phyloP scores from a whole-genome alignment of 148 eudicot genomes.

The Heliosperma pusillum region DNA sequence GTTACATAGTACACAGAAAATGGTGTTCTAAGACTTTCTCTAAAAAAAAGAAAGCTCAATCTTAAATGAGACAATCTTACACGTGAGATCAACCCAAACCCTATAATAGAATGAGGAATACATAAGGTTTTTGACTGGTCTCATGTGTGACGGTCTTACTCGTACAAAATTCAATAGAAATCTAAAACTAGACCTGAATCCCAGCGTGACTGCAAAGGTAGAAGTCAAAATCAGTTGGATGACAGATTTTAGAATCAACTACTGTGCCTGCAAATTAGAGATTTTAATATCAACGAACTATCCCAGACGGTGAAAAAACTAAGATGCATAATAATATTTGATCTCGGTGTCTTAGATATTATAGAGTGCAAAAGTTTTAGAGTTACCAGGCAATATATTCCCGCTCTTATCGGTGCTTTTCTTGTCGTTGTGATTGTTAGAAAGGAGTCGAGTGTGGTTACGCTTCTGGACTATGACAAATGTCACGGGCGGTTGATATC shows the following conservation, averaged over 20 bases:
- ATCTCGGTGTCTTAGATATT: background rate
- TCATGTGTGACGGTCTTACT: too few species aligned
- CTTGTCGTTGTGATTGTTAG: conserved; percentile 70
- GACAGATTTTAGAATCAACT: conserved; percentile 74
- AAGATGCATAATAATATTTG: background rate
- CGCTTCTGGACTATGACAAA: conserved; percentile 94
- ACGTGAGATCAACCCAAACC: too few species aligned
- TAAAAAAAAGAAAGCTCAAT: background rate
- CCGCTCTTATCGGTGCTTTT: conserved; percentile 72
- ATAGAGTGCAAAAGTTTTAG: background rate
- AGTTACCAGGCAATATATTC: conserved; percentile 74
- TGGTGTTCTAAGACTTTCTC: background rate
- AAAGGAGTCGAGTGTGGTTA: conserved; percentile 81
- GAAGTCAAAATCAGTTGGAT: conserved; percentile 83
- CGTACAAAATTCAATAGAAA: background rate
- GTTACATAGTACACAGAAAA: background rate
- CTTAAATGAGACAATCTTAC: too few species aligned
- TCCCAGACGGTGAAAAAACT: background rate
- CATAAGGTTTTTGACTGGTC: too few species aligned
- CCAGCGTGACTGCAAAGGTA: conserved; percentile 86
- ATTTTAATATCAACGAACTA: background rate
- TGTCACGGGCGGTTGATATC: conserved; percentile 83
- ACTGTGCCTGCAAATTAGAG: conserved; percentile 53
- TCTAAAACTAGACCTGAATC: conserved; percentile 50
- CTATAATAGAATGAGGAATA: too few species aligned